Conservation (phyloP, 805 yeast genomes). For the Schwanniomyces vanrijiae region DNA sequence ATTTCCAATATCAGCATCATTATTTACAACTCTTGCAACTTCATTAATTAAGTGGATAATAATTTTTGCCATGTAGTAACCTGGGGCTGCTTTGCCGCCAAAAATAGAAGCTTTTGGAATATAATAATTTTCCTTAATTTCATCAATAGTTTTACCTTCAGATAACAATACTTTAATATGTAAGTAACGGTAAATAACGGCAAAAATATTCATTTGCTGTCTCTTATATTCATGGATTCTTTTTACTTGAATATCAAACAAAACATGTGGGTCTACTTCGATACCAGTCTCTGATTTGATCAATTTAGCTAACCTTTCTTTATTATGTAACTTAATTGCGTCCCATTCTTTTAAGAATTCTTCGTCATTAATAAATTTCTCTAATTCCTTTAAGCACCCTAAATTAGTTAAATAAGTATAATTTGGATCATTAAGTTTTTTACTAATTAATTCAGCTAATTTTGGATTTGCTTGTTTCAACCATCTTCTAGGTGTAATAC, state of each 20-base stretch:
- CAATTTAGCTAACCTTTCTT: constrained; percentile 62
- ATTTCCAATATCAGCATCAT: constrained; percentile 71
- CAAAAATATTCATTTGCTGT: constrained; percentile 90
- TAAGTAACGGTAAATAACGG: constrained; percentile 81
- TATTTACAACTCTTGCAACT: constrained; percentile 78
- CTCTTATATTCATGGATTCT: constrained; percentile 95
- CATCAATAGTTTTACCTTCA: constrained; percentile 41
- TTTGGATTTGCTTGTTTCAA: constrained; percentile 88
- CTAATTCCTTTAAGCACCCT: constrained; percentile 63
- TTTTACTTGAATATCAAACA: constrained; percentile 91
- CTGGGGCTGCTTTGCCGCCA: constrained; percentile 98
- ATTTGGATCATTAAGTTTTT: constrained; percentile 62
- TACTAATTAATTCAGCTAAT: constrained; percentile 70
- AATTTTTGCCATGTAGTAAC: constrained; percentile 91
- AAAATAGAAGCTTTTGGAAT: constrained; percentile 77
- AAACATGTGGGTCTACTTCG: constrained; percentile 66
- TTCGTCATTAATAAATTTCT: constrained; percentile 63
- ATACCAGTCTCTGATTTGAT: constrained; percentile 65
- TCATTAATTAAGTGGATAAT: constrained; percentile 83
- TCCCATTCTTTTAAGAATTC: constrained; percentile 73
- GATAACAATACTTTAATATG: constrained; percentile 67
- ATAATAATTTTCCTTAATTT: constrained; percentile 58
- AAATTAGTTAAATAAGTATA: constrained; percentile 70
- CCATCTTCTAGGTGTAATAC: constrained; percentile 97
- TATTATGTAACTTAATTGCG: constrained; percentile 66